phyloP scores from a whole-genome alignment of 2,329 filamentous ascomycete species.

The Trichoderma koningiopsis region DNA sequence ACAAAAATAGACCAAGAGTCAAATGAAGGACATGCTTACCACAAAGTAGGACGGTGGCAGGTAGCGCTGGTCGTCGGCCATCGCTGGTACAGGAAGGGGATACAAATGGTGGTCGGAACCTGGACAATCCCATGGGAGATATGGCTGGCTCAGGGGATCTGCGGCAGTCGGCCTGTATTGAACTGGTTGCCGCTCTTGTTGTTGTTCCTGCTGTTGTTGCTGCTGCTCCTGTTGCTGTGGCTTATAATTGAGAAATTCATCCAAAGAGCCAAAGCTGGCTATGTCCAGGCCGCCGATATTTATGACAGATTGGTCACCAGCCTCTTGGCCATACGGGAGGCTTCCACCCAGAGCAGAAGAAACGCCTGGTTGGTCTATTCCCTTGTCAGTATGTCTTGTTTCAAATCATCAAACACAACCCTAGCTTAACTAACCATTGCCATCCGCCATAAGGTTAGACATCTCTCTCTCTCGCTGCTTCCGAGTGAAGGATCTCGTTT shows the following conservation, averaged over 20 bases:
- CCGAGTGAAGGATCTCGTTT: not conserved
- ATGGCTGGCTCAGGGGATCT: not conserved
- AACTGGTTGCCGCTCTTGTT: not conserved
- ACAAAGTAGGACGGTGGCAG: slow-evolving; percentile 30
- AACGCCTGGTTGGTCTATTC: not conserved
- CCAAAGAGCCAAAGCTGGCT: not conserved
- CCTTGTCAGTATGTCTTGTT: not conserved
- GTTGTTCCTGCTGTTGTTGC: not conserved
- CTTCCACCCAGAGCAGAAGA: not conserved
- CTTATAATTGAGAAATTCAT: not conserved
- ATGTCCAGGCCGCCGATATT: not conserved
- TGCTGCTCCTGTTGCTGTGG: not conserved
- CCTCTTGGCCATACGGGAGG: not conserved
- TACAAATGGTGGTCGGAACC: not conserved
- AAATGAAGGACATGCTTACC: slow-evolving; percentile 16
- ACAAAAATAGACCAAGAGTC: not conserved
- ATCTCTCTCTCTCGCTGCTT: not conserved
- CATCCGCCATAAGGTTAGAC: not conserved
- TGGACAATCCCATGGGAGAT: not conserved
- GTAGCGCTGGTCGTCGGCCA: slow-evolving; percentile 26
- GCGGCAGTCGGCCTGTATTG: too few relatives aligned
- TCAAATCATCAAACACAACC: not conserved
- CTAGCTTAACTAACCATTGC: slow-evolving; percentile 20
- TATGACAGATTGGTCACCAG: too few relatives aligned
- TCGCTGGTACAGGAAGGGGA: not conserved